A percentile compares a stretch with the other conserved stretches of the same genome.
phyloP scores from a whole-genome alignment of 2,329 filamentous ascomycete species.

The Ophiocordyceps polyrhachis-furcata region DNA sequence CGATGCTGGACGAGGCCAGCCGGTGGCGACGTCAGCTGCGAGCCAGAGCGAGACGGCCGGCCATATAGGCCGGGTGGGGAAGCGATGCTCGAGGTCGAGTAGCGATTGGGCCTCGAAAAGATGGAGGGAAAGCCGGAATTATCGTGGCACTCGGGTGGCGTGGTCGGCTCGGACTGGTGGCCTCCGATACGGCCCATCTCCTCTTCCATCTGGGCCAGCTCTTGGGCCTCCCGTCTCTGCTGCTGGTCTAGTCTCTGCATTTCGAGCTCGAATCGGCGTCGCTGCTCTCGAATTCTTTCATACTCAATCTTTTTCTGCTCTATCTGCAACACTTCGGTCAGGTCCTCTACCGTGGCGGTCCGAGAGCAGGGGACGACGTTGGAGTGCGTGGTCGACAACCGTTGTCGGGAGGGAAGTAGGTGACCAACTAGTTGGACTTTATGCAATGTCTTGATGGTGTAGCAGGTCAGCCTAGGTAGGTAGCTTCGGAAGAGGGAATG shows the following conservation, averaged over 20 bases:
- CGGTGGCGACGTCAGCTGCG: conserved; percentile 63
- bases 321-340: conserved; percentile 34
- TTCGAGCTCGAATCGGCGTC: conserved; percentile 75
- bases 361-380: not conserved
- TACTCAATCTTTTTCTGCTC: conserved; percentile 90
- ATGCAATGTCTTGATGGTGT: conserved; percentile 36
- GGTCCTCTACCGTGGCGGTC: not conserved
- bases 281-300: conserved; percentile 77
- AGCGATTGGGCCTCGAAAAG: conserved; percentile 70
- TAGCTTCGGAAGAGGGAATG: not conserved
- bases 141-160: conserved; percentile 82
- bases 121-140: conserved; percentile 56
- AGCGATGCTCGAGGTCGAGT: conserved; percentile 74
- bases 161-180: conserved; percentile 87
- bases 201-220: conserved; percentile 70
- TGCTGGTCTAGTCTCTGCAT: conserved; percentile 80
- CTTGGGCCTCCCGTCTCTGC: conserved; percentile 64
- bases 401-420: not conserved
- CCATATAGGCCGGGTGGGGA: conserved; percentile 61
- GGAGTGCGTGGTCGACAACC: not conserved
- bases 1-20: conserved; percentile 40
- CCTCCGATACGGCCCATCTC: conserved; percentile 49
- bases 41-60: conserved; percentile 57
- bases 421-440: conserved; percentile 58
- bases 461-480: conserved; percentile 9